Evolutionary conservation across 2,329 filamentous ascomycete species (phyloP), one percentile per base, ranked within the genome.

Genomic region (Xylogone sp.): DNA sequence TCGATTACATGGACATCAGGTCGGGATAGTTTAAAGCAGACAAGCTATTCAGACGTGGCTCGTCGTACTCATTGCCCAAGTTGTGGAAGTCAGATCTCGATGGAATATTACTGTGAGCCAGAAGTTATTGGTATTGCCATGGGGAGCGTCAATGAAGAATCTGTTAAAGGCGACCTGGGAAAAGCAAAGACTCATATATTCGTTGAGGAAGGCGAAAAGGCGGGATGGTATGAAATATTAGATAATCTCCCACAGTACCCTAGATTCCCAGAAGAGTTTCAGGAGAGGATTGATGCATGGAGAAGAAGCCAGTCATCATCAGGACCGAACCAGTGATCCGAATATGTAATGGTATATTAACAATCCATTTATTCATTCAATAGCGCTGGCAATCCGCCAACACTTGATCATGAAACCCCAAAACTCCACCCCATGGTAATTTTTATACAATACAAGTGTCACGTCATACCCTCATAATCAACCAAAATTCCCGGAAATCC

Each of bases 11-110:
- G 63, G 64, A 55, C 68, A 48, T 50, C 60, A 39, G 52, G 57
- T 9, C 52, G 66, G 20, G 66, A 63, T 1, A 60, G 65, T 16
- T 58, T 65, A 5, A 69, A 62, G 27, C 61, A 58, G 6, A 62
- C 69, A 34, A 61, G 55, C 20, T 68, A 74, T 12, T 74, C 70
- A 21, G 62, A 69, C 1, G 54, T 64, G n/a, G 75, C 73, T 18
- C 68, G 69, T 10, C 67, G 75, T 27, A 69, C 65, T 1, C 73
- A 73, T 53, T 79, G 75, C 64, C 66, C 68, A 19, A 63, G 60
- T 12, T 78, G 76, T 53, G 75, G 75, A 18, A 71, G 70, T 24
- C 74, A 69, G 16, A 64, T 79, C 31, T 70, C 64, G 6, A 76
- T 78, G 69, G 56, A 53, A 22, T 73, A 73, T 50, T 54, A 66